Conservation (phyloP, 108 stramenopile species). For the Hondaea fermentalgiana region DNA sequence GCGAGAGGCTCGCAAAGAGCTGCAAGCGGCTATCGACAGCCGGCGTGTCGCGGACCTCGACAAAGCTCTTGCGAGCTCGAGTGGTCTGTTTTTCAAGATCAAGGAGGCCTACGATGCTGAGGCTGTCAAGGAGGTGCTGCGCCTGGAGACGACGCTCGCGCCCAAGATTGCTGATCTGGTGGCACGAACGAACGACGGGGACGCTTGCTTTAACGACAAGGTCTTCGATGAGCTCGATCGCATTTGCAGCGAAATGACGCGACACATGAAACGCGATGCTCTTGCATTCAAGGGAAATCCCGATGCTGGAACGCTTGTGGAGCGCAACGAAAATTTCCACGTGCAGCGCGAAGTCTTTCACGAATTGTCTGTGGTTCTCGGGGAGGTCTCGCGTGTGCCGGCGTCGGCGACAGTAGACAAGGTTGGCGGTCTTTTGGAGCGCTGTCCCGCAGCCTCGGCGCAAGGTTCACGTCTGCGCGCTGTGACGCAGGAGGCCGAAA, state of each 20-base stretch:
- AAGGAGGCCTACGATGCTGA: slow-evolving; percentile 15
- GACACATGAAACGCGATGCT: not conserved
- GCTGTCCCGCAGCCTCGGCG: not conserved
- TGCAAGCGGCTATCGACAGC: not conserved
- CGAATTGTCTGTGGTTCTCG: not conserved
- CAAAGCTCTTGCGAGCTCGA: not conserved
- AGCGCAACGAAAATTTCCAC: not conserved
- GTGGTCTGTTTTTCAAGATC: not conserved
- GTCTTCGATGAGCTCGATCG: not conserved
- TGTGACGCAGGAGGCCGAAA: not conserved
- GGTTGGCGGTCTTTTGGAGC: not conserved
- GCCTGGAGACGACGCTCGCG: not conserved
- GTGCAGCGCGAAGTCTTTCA: not conserved
- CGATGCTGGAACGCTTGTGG: not conserved
- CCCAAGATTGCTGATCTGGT: not conserved
- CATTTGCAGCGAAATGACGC: not conserved
- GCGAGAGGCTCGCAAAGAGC: not conserved
- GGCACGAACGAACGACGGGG: not conserved
- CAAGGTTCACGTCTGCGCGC: not conserved
- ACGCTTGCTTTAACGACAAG: not conserved
- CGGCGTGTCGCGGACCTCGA: not conserved
- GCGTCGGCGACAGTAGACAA: not conserved
- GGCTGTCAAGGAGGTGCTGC: not conserved
- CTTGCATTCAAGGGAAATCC: not conserved
- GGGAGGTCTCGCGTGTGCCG: not conserved